phyloP scores from a whole-genome alignment of 1,284 basidiomycete species.

The Leccinum fallax region DNA sequence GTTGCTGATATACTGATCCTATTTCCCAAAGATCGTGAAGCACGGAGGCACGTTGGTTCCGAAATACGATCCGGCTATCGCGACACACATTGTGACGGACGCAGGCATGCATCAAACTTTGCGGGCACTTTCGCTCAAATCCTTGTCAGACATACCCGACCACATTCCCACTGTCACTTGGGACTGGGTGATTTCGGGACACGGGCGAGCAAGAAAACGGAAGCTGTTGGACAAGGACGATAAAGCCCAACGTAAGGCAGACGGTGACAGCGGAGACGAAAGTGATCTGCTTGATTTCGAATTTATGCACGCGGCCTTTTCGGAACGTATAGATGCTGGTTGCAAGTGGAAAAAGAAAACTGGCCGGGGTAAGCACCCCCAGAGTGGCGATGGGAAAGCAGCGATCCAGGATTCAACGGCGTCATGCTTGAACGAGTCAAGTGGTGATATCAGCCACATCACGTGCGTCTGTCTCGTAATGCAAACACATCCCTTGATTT shows the following conservation, averaged over 20 bases:
- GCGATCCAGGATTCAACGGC: background rate
- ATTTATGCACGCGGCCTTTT: constrained; percentile 49
- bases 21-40: constrained; percentile 49
- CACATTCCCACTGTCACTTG: constrained; percentile 64
- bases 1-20: constrained; percentile 4
- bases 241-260: background rate
- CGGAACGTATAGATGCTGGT: constrained; percentile 49
- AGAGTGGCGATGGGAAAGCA: background rate
- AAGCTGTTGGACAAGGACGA: background rate
- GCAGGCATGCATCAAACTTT: constrained; percentile 40
- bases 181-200: constrained; percentile 52
- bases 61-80: constrained; percentile 50
- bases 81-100: constrained; percentile 69
- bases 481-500: background rate
- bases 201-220: constrained; percentile 11
- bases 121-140: constrained; percentile 45
- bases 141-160: constrained; percentile 55
- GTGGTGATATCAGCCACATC: constrained; percentile 40
- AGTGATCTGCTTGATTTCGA: constrained; percentile 36
- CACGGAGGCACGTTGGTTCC: constrained; percentile 59
- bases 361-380: constrained; percentile 1
- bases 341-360: constrained; percentile 19
- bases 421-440: constrained; percentile 5
- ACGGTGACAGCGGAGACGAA: constrained; percentile 8
- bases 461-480: constrained; percentile 36